A percentile compares a stretch with the other conserved stretches of the same genome.
Conservation (phyloP, 2,329 filamentous ascomycete species). For the Decorospora gaudefroyi region DNA sequence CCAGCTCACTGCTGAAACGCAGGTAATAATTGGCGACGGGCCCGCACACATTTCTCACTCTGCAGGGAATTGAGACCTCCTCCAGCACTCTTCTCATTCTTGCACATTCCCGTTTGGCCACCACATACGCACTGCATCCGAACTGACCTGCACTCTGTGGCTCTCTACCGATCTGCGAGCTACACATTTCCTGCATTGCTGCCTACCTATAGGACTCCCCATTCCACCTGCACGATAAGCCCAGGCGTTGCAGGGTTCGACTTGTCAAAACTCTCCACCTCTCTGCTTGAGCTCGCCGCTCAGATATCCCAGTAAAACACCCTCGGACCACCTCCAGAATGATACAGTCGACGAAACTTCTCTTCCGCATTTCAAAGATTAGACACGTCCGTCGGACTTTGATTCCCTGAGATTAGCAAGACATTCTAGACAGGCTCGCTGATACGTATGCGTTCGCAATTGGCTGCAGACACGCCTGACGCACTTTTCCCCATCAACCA, state of each 20-base stretch:
- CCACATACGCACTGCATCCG: conserved; percentile 34
- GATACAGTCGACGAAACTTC: conserved; percentile 48
- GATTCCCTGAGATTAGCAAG: conserved; percentile 39
- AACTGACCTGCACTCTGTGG: conserved; percentile 43
- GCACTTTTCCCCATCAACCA: conserved; percentile 36
- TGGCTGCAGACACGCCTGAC: conserved; percentile 38
- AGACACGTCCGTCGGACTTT: conserved; percentile 40
- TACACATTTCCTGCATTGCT: conserved; percentile 47
- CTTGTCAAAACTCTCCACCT: conserved; percentile 46
- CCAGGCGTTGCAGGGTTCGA: conserved; percentile 47
- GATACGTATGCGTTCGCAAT: conserved; percentile 40
- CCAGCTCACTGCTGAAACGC: conserved; percentile 45
- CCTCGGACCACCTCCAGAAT: conserved; percentile 45
- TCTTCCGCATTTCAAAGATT: conserved; percentile 39
- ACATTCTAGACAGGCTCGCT: conserved; percentile 24
- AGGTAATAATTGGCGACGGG: conserved; percentile 45
- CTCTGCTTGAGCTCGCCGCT: conserved; percentile 42
- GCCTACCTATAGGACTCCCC: conserved; percentile 45
- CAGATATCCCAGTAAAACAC: conserved; percentile 39
- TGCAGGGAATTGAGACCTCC: conserved; percentile 44
- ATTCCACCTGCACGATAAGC: conserved; percentile 47
- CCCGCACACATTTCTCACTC: conserved; percentile 36
- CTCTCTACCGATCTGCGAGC: conserved; percentile 41
- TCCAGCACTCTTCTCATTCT: conserved; percentile 33
- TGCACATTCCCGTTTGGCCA: conserved; percentile 38